phyloP scores from a whole-genome alignment of 345 rosid species.

The Excoecaria cochinchinensis region DNA sequence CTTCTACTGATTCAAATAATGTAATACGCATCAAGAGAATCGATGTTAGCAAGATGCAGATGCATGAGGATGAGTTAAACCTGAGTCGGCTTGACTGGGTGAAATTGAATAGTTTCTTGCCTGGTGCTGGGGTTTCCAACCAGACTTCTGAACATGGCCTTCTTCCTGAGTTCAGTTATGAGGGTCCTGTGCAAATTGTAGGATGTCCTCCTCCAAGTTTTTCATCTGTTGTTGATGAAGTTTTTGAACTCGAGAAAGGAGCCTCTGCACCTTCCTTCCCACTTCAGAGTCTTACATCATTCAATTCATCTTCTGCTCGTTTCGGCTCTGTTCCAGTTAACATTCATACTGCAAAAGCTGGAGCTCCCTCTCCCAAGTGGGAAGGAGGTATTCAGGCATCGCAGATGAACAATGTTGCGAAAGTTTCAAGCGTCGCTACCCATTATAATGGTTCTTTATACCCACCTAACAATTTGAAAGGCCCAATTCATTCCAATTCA shows the following conservation, averaged over 20 bases:
- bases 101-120: conserved; percentile 50
- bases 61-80: conserved; percentile 82
- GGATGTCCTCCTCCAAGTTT: conserved; percentile 62
- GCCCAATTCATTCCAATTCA: conserved; percentile 51
- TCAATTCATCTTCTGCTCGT: conserved; percentile 47
- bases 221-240: conserved; percentile 85
- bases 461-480: conserved; percentile 49
- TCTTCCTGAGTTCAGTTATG: conserved; percentile 55
- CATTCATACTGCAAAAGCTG: conserved; percentile 43
- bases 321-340: conserved; percentile 47
- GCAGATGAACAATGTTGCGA: conserved; percentile 41
- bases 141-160: conserved; percentile 53
- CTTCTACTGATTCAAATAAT: conserved; percentile 52
- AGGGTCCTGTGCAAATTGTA: conserved; percentile 48
- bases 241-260: conserved; percentile 84
- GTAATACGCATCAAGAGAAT: conserved; percentile 64
- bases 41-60: conserved; percentile 76
- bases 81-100: conserved; percentile 56
- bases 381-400: conserved; percentile 49
- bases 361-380: conserved; percentile 57
- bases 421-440: conserved; percentile 31
- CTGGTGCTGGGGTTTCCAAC: conserved; percentile 43
- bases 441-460: conserved; percentile 50
- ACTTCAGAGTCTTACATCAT: conserved; percentile 46
- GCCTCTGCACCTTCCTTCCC: conserved; percentile 44